Evolutionary conservation across 2,329 filamentous ascomycete species (phyloP).

Genomic region (Claviceps sp.): DNA sequence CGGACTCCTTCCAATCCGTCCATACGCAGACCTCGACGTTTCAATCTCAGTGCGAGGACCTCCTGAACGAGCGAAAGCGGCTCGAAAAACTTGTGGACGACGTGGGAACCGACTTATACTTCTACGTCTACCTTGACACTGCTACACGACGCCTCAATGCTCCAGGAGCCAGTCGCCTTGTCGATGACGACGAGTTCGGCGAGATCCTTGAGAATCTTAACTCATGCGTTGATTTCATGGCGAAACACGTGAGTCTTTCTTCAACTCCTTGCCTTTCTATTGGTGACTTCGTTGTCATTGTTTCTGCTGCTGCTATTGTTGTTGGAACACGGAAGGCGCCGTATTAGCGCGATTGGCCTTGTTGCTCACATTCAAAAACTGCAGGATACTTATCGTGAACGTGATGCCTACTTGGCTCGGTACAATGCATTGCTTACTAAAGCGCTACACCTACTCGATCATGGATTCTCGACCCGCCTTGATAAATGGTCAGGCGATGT

Average conservation of each 20-base stretch:
- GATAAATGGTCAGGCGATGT: slow-evolving; percentile 43
- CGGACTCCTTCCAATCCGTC: slow-evolving; percentile 75
- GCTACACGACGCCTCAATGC: slow-evolving; percentile 85
- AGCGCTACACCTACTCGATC: slow-evolving; percentile 47
- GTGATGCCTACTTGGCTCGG: slow-evolving; percentile 73
- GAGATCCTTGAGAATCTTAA: slow-evolving; percentile 83
- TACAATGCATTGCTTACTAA: slow-evolving; percentile 70
- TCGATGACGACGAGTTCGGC: slow-evolving; percentile 71
- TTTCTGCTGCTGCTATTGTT: not conserved
- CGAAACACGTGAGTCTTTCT: slow-evolving; percentile 51
- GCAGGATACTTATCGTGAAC: slow-evolving; percentile 71
- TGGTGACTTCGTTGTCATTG: not conserved
- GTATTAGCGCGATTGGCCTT: not conserved
- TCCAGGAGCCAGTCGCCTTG: slow-evolving; percentile 73
- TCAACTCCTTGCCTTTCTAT: not conserved
- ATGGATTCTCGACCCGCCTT: slow-evolving; percentile 38
- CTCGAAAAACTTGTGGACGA: slow-evolving; percentile 69
- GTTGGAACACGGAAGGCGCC: not conserved
- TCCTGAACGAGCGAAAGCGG: slow-evolving; percentile 69
- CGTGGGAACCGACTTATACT: slow-evolving; percentile 80
- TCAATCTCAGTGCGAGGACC: slow-evolving; percentile 78
- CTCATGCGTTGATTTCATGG: slow-evolving; percentile 87
- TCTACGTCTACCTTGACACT: slow-evolving; percentile 86
- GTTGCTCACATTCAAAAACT: not conserved
- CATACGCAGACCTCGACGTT: slow-evolving; percentile 88